Percentiles rank a stretch among this genome's conserved stretches.
Conservation (phyloP, 257 asterid species). For the Thymus quinquecostatus region DNA sequence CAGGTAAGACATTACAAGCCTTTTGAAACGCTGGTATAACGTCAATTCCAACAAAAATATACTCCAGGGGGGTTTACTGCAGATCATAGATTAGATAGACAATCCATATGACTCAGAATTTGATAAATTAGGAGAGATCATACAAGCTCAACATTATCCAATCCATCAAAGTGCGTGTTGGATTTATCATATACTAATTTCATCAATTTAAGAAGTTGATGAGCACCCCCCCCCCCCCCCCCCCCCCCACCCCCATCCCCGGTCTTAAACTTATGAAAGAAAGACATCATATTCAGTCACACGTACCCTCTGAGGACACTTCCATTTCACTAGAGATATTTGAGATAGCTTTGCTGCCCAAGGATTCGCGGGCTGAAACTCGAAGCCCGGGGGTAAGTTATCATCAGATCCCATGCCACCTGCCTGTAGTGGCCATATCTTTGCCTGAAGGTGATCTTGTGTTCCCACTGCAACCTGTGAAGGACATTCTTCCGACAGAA, state of each 20-base stretch:
- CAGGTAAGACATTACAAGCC: neutral
- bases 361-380: conserved; percentile 61
- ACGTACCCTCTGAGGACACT: conserved; percentile 75
- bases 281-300: neutral
- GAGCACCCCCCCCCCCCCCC: too few relatives aligned
- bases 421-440: conserved; percentile 52
- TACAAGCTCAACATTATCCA: too few relatives aligned
- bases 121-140: too few relatives aligned
- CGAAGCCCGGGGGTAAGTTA: conserved; percentile 93
- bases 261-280: too few relatives aligned
- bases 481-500: conserved; percentile 84
- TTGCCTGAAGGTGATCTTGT: conserved; percentile 91
- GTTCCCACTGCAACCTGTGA: conserved; percentile 70
- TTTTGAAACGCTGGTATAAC: neutral
- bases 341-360: conserved; percentile 60
- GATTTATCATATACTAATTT: too few relatives aligned
- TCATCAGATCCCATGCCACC: conserved; percentile 59
- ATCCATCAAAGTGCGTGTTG: too few relatives aligned
- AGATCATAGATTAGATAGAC: too few relatives aligned
- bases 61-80: neutral
- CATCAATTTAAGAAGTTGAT: too few relatives aligned
- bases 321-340: conserved; percentile 75
- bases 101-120: too few relatives aligned
- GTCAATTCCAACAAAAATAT: neutral
- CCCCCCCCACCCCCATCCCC: too few relatives aligned